Evolutionary conservation across 768 basidiomycete species (phyloP).

Genomic region (Tulasnella sp.): DNA sequence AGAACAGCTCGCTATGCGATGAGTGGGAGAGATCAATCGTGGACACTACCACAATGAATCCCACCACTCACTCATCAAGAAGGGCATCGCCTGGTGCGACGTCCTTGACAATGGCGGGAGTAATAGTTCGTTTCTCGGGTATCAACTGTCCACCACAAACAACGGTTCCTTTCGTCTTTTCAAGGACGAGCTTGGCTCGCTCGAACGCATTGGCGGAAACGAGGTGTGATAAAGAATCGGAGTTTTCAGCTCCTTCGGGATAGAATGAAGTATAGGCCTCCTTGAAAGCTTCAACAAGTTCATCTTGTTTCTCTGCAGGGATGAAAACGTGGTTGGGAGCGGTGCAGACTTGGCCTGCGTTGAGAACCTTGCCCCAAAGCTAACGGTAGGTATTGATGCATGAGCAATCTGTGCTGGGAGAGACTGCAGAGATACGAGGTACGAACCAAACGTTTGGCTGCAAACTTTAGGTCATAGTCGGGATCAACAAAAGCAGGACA

Average conservation of each 20-base stretch:
- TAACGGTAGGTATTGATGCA: too few species aligned
- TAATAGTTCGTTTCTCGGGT: not conserved
- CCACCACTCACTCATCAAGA: conserved; percentile 63
- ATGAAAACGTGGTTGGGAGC: conserved; percentile 48
- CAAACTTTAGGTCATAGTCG: conserved; percentile 19
- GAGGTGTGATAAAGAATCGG: conserved; percentile 40
- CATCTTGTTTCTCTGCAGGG: conserved; percentile 31
- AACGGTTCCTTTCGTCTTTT: conserved; percentile 2
- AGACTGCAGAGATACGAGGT: too few species aligned
- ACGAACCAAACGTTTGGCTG: conserved; percentile 23
- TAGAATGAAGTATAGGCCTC: conserved; percentile 43
- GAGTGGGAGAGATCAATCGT: too few species aligned
- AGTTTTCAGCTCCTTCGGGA: conserved; percentile 33
- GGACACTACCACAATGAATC: too few species aligned
- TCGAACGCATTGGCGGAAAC: conserved; percentile 40
- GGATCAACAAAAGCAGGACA: conserved; percentile 28
- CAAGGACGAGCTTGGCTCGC: conserved; percentile 52
- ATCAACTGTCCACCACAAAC: not conserved
- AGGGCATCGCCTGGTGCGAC: conserved; percentile 41
- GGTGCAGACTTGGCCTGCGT: conserved; percentile 67
- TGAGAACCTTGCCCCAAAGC: conserved; percentile 66
- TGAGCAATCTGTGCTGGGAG: too few species aligned
- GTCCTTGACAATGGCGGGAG: conserved; percentile 14
- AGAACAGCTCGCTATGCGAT: not conserved
- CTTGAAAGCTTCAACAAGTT: conserved; percentile 32